Percentiles rank a stretch among this genome's conserved stretches.
Conservation (phyloP, 2,329 filamentous ascomycete genomes). For the Phoma sp. region DNA sequence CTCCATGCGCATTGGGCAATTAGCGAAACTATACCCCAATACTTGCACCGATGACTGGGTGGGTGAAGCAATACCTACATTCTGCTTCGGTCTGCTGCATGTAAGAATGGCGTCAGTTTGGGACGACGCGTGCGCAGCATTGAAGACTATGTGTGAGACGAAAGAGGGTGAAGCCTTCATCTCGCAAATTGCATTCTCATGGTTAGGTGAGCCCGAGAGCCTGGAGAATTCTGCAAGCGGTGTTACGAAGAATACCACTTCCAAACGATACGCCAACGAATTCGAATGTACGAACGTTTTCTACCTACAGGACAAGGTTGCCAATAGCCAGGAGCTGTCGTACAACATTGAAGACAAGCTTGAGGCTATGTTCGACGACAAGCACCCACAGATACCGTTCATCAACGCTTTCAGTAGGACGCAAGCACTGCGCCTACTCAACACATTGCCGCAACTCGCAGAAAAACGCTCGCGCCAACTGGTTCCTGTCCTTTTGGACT, state of each 20-base stretch:
- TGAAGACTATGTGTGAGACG: conserved; percentile 75
- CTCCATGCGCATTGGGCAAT: conserved; percentile 83
- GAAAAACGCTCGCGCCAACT: conserved; percentile 86
- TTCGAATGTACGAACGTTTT: conserved; percentile 85
- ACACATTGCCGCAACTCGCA: conserved; percentile 73
- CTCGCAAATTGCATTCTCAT: conserved; percentile 74
- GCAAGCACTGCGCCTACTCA: conserved; percentile 80
- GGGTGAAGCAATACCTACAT: conserved; percentile 74
- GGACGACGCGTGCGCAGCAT: conserved; percentile 78
- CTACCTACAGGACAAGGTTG: conserved; percentile 49
- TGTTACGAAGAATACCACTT: conserved; percentile 10
- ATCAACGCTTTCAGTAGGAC: conserved; percentile 66
- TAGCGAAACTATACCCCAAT: conserved; percentile 69
- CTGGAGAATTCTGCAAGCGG: conserved; percentile 13
- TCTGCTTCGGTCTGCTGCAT: conserved; percentile 87
- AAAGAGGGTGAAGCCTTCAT: conserved; percentile 76
- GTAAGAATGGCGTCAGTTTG: conserved; percentile 84
- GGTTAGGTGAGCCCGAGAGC: conserved; percentile 60
- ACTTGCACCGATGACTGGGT: conserved; percentile 68
- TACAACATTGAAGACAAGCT: conserved; percentile 58
- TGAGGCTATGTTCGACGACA: conserved; percentile 66
- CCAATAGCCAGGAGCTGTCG: conserved; percentile 20
- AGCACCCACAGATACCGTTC: conserved; percentile 62
- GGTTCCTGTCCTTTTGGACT: conserved; percentile 83
- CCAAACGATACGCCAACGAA: conserved; percentile 61